These are phyloP conservation scores for Penicillium crystallinum DNA, from an alignment of 495 filamentous ascomycete genomes.

Conservation along the genomic window DNA sequence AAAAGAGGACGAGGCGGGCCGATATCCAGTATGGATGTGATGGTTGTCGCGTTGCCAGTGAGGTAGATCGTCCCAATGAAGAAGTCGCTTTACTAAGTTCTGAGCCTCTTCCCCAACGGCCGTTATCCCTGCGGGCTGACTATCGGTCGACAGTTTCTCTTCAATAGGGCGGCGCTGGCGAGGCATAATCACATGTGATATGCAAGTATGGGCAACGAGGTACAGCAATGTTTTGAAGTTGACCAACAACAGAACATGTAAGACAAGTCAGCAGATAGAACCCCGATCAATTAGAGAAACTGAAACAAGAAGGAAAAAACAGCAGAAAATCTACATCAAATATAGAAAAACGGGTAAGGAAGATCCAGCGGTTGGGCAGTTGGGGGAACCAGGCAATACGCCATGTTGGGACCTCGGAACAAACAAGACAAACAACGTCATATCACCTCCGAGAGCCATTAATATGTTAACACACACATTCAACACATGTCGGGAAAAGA, in stretches of 20 bases:
- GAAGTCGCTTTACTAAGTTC: constrained; percentile 30
- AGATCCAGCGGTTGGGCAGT: constrained; percentile 20
- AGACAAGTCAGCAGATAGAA: constrained; percentile 12
- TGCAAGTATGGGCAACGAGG: constrained; percentile 15
- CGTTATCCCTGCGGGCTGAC: constrained; percentile 14
- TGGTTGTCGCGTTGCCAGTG: constrained; percentile 74
- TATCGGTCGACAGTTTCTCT: constrained; percentile 14
- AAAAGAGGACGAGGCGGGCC: constrained; percentile 63
- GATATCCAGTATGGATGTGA: constrained; percentile 68
- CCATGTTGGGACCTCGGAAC: constrained; percentile 22
- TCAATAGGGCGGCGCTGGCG: constrained; percentile 35
- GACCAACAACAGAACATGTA: constrained; percentile 10
- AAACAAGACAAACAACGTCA: constrained; percentile 19
- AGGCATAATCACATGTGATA: constrained; percentile 29
- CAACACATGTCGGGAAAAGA: constrained; percentile 18
- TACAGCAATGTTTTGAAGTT: constrained; percentile 8
- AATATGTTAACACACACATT: constrained; percentile 9
- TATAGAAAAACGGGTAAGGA: constrained; percentile 1
- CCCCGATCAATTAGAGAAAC: background rate
- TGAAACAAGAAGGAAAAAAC: background rate
- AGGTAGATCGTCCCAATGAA: constrained; percentile 61
- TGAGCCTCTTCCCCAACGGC: constrained; percentile 27
- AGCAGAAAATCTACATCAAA: background rate
- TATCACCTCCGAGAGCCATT: background rate
- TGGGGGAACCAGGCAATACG: constrained; percentile 14